Evolutionary conservation across 139 green algal genomes (phyloP).

Genomic region (Trebouxia sp.): DNA sequence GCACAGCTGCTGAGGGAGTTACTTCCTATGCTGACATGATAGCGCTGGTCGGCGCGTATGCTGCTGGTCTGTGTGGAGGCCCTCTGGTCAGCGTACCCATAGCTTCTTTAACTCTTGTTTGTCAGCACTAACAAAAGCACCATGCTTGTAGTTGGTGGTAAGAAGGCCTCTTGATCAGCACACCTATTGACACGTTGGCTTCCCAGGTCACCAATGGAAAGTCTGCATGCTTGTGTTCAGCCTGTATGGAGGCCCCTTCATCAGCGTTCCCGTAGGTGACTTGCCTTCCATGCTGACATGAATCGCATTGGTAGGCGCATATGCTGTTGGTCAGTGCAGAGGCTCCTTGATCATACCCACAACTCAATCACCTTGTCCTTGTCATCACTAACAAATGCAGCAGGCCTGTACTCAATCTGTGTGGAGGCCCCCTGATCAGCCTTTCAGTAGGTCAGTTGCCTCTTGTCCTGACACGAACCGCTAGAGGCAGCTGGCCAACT

Average conservation of each 20-base stretch:
- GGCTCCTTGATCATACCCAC: no score
- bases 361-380: no score
- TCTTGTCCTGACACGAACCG: neutral
- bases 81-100: slow-evolving; percentile 68
- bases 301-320: neutral
- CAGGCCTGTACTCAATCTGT: slow-evolving; percentile 64
- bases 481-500: no score
- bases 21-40: slow-evolving; percentile 79
- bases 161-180: no score
- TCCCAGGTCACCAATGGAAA: slow-evolving; percentile 76
- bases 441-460: slow-evolving; percentile 50
- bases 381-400: slow-evolving; percentile 77
- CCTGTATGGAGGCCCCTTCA: slow-evolving; percentile 68
- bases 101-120: slow-evolving; percentile 50
- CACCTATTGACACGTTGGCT: no score
- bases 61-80: slow-evolving; percentile 68
- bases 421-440: slow-evolving; percentile 68
- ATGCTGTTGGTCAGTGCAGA: neutral
- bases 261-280: slow-evolving; percentile 55
- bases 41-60: slow-evolving; percentile 66
- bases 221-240: slow-evolving; percentile 64
- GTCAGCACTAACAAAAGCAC: slow-evolving; percentile 75
- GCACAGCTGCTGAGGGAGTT: slow-evolving; percentile 56
- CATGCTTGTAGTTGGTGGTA: no score
- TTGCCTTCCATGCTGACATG: neutral